phyloP scores from a whole-genome alignment of 140 eudicot species.

The Anethum foeniculum region DNA sequence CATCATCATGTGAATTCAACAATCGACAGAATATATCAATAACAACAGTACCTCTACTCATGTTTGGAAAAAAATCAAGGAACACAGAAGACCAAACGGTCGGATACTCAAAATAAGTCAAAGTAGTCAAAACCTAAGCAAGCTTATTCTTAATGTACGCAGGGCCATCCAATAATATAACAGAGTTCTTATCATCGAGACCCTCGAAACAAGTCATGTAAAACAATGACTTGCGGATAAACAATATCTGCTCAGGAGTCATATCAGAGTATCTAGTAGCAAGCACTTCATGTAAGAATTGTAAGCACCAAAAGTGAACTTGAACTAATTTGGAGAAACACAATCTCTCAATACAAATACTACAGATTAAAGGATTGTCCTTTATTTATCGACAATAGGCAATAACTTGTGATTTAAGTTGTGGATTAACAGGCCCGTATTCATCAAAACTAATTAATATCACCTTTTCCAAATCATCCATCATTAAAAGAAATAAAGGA shows the following conservation, averaged over 20 bases:
- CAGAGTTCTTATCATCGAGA: constrained; percentile 34
- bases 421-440: constrained; percentile 55
- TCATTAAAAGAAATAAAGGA: background rate
- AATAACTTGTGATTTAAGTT: constrained; percentile 60
- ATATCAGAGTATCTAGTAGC: constrained; percentile 44
- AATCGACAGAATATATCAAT: constrained; percentile 89
- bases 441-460: constrained; percentile 82
- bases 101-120: constrained; percentile 77
- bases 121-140: constrained; percentile 75
- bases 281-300: constrained; percentile 66
- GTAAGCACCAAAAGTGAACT: constrained; percentile 95
- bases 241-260: constrained; percentile 52
- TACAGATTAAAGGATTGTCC: constrained; percentile 51
- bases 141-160: constrained; percentile 74
- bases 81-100: constrained; percentile 64
- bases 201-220: constrained; percentile 65
- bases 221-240: constrained; percentile 71
- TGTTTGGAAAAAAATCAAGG: constrained; percentile 57
- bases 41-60: constrained; percentile 63
- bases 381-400: constrained; percentile 73
- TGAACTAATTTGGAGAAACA: constrained; percentile 49
- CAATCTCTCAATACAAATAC: constrained; percentile 66
- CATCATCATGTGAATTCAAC: constrained; percentile 78
- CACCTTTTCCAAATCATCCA: constrained; percentile 94
- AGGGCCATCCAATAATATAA: constrained; percentile 74